A percentile compares a stretch with the other conserved stretches of the same genome.
Conservation (phyloP, 1,284 basidiomycete species). For the Cryptococcus amylolentus region DNA sequence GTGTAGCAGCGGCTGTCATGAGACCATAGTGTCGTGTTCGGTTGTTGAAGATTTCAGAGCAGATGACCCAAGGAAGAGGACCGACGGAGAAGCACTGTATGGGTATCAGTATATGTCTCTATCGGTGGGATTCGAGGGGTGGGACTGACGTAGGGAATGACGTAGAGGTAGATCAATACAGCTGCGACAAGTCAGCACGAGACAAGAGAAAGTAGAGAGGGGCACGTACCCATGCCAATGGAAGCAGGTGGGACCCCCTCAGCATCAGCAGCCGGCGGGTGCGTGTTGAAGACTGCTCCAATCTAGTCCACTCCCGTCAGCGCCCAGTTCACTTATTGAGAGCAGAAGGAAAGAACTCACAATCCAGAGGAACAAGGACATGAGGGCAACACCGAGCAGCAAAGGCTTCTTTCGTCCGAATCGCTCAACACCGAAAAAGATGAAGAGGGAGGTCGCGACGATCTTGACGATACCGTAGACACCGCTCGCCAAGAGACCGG, state of each 20-base stretch:
- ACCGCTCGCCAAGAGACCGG: conserved; percentile 68
- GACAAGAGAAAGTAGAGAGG: neutral
- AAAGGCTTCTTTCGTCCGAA: conserved; percentile 53
- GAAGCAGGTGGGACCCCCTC: conserved; percentile 25
- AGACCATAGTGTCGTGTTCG: conserved; percentile 73
- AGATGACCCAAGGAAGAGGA: conserved; percentile 39
- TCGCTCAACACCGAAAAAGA: conserved; percentile 57
- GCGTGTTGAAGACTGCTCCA: conserved; percentile 69
- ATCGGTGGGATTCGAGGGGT: neutral
- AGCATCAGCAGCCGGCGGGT: conserved; percentile 51
- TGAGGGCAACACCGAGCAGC: conserved; percentile 57
- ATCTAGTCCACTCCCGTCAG: neutral
- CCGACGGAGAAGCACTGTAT: conserved; percentile 44
- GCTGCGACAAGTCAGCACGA: conserved; percentile 5
- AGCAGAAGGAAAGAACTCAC: conserved; percentile 40
- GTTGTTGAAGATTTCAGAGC: conserved; percentile 76
- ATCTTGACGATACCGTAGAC: conserved; percentile 77
- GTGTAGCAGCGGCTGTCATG: conserved; percentile 64
- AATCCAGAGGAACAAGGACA: conserved; percentile 61
- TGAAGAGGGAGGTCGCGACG: conserved; percentile 64
- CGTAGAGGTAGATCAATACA: conserved; percentile 45
- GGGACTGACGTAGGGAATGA: conserved; percentile 42
- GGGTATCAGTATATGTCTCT: neutral
- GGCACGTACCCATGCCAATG: conserved; percentile 42
- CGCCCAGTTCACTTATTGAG: neutral